Evolutionary conservation across 2,329 filamentous ascomycete genomes (phyloP), one percentile per base, ranked within the genome.

Genomic region (Fusarium sp.): DNA sequence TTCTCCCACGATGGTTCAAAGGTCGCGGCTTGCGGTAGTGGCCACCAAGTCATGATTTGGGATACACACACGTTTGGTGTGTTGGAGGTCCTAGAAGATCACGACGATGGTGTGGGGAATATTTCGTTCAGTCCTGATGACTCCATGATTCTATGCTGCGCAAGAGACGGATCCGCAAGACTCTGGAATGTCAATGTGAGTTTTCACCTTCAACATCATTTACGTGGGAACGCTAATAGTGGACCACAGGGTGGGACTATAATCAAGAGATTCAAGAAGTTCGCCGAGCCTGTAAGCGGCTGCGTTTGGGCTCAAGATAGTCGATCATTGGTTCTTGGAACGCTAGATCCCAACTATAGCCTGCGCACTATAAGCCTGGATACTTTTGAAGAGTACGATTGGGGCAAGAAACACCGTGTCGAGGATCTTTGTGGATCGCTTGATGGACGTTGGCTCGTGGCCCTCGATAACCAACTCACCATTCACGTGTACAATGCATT

Each of bases 101-200:
- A 96, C 71, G 84, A 87, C 2, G 82, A 81, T 4, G 91, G 92
- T 1, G 90, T 97, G 14, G 90, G 92, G 20, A 93, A 94, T 73
- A 81, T 97, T 6, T 86, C 92, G 2, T 99, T 96, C 93, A 97
- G 94, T 75, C 96, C 94, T 7, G 93, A 99, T 77, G 93, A 97
- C 79, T 86, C 86, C 2, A 92, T 92, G 80, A 84, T 99, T 33
- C 89, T 98, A 39, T 95, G 91, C 17, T 98, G 95, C 76, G 92
- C 89, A 17, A 86, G 88, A 68, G 92, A 97, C 74, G 87, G 86
- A 45, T 86, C 85, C 65, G 93, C 92, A 1, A 86, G 90, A 35
- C 79, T 97, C 65, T 97, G 92, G 92, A 88, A 94, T 77, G 82
- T 85, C 17, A 81, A 84, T 70, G 91, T 93, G 80, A 80, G 86